Base-by-base conservation (phyloP, 83 land plant genomes). In the Thuja plicata region DNA sequence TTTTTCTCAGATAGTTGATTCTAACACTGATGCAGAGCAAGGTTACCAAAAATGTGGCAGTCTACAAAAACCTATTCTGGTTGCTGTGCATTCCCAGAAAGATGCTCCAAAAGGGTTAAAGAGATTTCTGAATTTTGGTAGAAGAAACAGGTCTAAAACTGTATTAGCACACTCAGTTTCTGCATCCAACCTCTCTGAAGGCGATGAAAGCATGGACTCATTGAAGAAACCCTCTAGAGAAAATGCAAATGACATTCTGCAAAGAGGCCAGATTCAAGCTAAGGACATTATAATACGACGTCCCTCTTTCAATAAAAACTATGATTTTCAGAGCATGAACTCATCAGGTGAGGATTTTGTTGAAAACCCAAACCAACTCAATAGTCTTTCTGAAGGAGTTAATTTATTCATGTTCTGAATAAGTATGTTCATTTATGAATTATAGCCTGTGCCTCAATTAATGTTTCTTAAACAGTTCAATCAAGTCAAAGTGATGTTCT, bases 41-140 rank as follows among this genome's bases (percentile, higher is more conserved):
- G 90, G 92, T 91, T 89, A 95, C 87, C 95, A 94, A 88, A 96
- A 91, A 88, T 94, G 95, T 97, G 97, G 96, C 43, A 91, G 76
- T 85, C 89, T 93, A 43, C 94, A 94, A 57, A 95, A 91, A 38
- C 93, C 95, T 79, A 19, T 92, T 71, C 43, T 91, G 40, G 91
- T 87, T 50, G 79, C 90, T n/a, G 88, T 89, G 5, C 93, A 91
- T n/a, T 87, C 93, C 19, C 95, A 92, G 35, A 96, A 91, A 81
- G 97, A 96, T 89, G 89, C 90, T 83, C 88, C 96, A 7, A 96
- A 93, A 89, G 98, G 98, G 35, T 95, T 96, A 55, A 96, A 95
- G 89, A 86, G 96, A 90, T 82, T 96, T 41, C 86, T 96, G 27
- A 95, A 96, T 66, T 96, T 96, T 94, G 97, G 96, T 74, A 89